Percentiles rank a stretch among this genome's conserved stretches.
Evolutionary conservation across 2,329 filamentous ascomycete species (phyloP).

Genomic region (Endothia cerciana): DNA sequence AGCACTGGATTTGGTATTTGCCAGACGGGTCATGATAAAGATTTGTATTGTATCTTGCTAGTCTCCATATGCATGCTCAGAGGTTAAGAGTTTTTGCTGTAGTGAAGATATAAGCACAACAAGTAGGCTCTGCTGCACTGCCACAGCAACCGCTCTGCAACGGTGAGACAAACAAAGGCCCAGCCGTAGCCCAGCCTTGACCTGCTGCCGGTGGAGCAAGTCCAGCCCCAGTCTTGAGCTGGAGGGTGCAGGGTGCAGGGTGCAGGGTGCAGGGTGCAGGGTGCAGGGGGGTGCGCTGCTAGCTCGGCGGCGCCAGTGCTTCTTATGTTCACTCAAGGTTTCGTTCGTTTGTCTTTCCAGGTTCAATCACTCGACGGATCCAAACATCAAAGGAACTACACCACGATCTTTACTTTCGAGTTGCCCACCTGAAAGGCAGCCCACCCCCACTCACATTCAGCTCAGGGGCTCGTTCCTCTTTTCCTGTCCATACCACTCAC

Average conservation of each 20-base stretch:
- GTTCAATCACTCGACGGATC: constrained; percentile 4
- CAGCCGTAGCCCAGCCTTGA: neutral
- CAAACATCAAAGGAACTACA: constrained; percentile 18
- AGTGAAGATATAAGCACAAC: neutral
- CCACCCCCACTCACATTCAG: neutral
- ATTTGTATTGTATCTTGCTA: no score
- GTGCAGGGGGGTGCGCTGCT: constrained; percentile 12
- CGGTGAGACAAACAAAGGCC: neutral
- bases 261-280: constrained; percentile 5
- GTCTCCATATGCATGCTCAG: neutral
- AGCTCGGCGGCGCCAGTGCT: constrained; percentile 2
- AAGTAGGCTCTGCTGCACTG: neutral
- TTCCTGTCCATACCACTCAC: neutral
- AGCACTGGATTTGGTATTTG: neutral
- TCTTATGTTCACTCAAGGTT: constrained; percentile 10
- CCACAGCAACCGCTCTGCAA: neutral
- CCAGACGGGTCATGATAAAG: neutral
- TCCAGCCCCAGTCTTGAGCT: neutral
- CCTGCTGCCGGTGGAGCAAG: neutral
- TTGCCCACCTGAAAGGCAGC: neutral
- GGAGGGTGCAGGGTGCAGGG: constrained; percentile 6
- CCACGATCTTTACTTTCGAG: constrained; percentile 1
- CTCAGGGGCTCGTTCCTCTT: neutral
- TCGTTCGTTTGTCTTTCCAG: neutral
- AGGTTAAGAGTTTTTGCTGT: neutral